phyloP scores from a whole-genome alignment of 2,329 filamentous ascomycete genomes.

The Colletotrichum tanaceti region DNA sequence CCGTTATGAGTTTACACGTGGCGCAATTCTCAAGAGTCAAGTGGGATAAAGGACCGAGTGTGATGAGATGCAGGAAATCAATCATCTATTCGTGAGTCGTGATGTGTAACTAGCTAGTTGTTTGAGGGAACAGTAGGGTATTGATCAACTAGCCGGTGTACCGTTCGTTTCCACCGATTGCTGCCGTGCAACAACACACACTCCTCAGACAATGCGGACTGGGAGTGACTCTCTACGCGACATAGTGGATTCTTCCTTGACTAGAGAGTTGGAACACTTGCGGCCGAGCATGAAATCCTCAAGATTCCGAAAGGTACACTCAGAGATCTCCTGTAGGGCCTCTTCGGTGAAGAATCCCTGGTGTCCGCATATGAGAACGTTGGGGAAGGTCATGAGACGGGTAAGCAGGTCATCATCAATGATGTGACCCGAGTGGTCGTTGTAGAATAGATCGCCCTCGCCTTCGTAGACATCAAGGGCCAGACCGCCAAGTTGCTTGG shows the following conservation, averaged over 20 bases:
- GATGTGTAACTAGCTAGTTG: constrained; percentile 17
- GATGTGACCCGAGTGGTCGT: constrained; percentile 72
- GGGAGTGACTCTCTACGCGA: constrained; percentile 46
- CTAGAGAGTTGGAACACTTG: constrained; percentile 54
- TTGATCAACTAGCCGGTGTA: background rate
- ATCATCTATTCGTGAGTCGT: constrained; percentile 35
- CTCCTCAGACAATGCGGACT: constrained; percentile 47
- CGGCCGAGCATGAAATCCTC: constrained; percentile 54
- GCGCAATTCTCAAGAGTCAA: background rate
- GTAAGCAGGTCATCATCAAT: constrained; percentile 75
- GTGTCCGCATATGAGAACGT: constrained; percentile 74
- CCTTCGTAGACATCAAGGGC: constrained; percentile 77
- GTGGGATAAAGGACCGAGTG: too few relatives aligned
- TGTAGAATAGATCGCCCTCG: constrained; percentile 73
- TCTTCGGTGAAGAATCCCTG: constrained; percentile 78
- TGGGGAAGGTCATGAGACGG: constrained; percentile 75
- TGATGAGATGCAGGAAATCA: constrained; percentile 4
- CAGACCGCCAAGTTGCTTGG: constrained; percentile 67
- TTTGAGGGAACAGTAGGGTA: constrained; percentile 9
- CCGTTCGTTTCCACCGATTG: background rate
- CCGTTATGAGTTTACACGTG: background rate
- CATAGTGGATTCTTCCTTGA: constrained; percentile 42
- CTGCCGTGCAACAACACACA: too few relatives aligned
- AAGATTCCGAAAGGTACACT: constrained; percentile 68
- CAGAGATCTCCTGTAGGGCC: constrained; percentile 72